Base-by-base conservation (phyloP, 805 yeast species). In the Wickerhamiella azymoides region DNA sequence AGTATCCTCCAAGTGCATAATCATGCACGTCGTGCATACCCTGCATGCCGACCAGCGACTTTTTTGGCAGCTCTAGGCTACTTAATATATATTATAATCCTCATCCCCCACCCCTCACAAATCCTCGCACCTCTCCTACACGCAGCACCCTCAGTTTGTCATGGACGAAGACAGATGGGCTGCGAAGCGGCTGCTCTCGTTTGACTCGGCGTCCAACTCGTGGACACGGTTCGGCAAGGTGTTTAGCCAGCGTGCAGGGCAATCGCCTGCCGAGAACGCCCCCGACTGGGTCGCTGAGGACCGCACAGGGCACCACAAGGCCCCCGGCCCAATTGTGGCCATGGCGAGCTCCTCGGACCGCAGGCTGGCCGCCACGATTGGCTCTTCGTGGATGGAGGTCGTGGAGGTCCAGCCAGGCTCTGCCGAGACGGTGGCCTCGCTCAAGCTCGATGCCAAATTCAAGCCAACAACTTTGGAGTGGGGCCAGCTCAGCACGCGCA, bases 391-490 rank as follows among this genome's bases (percentile, higher is more conserved):
- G 41, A n/a, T 47, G 8, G 37, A 36, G n/a, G 39, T 47, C 6
- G 46, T 49, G 14, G 47, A 40, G 11, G 24, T 36, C 32, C 13
- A 13, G 17, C n/a, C 28, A 9, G 18, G 25, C 17, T 24, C 51
- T 41, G 51, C 53, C 9, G 42, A 55, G 28, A 28, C 38, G 25
- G 43, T 48, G 13, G 46, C 42, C 14, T 44, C 40, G 10, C 39
- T 55, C 33, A 57, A 52, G 30, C 54, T 52, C 33, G 57, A 33
- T 14, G 38, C 55, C 19, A 57, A 56, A 25, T 52, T 51, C 44
- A 50, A 57, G n/a, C 62, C 61, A 7, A 55, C 64, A 1, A 54
- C 57, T 13, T 45, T 62, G 14, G 53, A 58, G 35, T 63, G 67
- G 67, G 65, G 63, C 10, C 37, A 39, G n/a, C 54, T 49, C 24